Base-by-base conservation (phyloP, 1,284 basidiomycete genomes). In the Dichomitus squalens region DNA sequence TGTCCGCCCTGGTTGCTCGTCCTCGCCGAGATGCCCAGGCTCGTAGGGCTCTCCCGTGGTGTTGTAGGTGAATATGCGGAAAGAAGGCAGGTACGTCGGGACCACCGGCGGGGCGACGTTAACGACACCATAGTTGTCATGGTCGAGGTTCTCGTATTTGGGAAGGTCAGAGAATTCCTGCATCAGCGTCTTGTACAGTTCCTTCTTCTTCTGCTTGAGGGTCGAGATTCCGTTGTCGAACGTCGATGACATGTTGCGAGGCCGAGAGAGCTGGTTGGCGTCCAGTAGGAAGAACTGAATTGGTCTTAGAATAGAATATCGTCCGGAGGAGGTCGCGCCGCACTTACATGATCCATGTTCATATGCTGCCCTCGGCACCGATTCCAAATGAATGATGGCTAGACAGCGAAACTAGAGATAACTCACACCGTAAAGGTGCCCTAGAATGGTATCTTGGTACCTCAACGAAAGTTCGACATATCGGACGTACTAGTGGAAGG, bases 361-460 rank as follows among this genome's bases (percentile, higher is more conserved):
- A 88, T 88, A 67, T 89, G 87, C 87, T 90, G 61, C 21, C 43
- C 40, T 54, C 53, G 18, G 58, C 53, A 38, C 56, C 41, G 54
- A 49, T 38, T 39, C 49, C 51, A 47, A 0, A 58, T 57, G 31
- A 59, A 55, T 44, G 46, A 21, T 29, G 14, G 41, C 49, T n/a
- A 43, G 46, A 38, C 27, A 41, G 54, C 18, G 52, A 56, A 33
- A 35, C 51, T 53, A 27, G 58, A 36, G 43, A 27, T 34, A 21
- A 76, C 86, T 73, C 73, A 88, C 88, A 60, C 95, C 95, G 65
- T 84, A 98, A 36, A 96, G 78, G 75, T 96, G 93, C 0, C 93
- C 94, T 25, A 97, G 79, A 60, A 97, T 90, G 7, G 92, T 95
- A 72, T 96, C 94, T 72, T 96, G 94, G 74, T 85, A 96, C 55